phyloP scores from a whole-genome alignment of 805 yeast species.

The Lachancea cidri region DNA sequence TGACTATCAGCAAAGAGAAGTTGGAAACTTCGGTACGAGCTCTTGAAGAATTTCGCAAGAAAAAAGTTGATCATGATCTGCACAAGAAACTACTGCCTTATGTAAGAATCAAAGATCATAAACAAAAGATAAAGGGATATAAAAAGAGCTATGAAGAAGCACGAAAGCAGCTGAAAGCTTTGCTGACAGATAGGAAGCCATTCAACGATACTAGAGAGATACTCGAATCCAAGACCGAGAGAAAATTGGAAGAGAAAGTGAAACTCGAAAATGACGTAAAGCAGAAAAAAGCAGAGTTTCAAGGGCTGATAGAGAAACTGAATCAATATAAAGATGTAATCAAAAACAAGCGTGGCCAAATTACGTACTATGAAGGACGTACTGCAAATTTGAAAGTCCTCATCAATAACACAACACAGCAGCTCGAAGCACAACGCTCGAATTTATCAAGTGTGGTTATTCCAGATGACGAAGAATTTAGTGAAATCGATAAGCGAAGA shows the following conservation, averaged over 20 bases:
- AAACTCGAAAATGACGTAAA: constrained; percentile 12
- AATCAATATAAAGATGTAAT: constrained; percentile 17
- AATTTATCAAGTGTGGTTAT: constrained; percentile 4
- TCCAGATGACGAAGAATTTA: constrained; percentile 17
- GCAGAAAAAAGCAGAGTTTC: constrained; percentile 7
- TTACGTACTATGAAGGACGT: constrained; percentile 20
- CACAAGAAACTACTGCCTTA: constrained; percentile 47
- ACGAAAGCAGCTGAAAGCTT: constrained; percentile 22
- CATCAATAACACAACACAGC: constrained; percentile 12
- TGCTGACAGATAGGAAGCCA: constrained; percentile 25
- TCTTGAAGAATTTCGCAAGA: constrained; percentile 42
- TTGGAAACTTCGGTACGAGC: constrained; percentile 46
- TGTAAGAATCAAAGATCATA: constrained; percentile 41
- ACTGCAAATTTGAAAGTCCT: constrained; percentile 15
- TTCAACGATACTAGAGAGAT: constrained; percentile 27
- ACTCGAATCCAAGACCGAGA: constrained; percentile 14
- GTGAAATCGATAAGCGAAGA: constrained; percentile 18
- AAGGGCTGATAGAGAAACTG: constrained; percentile 12
- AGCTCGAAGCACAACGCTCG: constrained; percentile 5
- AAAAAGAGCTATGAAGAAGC: constrained; percentile 28
- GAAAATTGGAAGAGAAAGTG: constrained; percentile 32
- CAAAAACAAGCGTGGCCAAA: constrained; percentile 12
- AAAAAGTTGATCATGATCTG: constrained; percentile 41
- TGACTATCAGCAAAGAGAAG: constrained; percentile 33
- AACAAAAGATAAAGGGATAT: constrained; percentile 23